phyloP scores from a whole-genome alignment of 345 rosid species.

The Acer campestre region DNA sequence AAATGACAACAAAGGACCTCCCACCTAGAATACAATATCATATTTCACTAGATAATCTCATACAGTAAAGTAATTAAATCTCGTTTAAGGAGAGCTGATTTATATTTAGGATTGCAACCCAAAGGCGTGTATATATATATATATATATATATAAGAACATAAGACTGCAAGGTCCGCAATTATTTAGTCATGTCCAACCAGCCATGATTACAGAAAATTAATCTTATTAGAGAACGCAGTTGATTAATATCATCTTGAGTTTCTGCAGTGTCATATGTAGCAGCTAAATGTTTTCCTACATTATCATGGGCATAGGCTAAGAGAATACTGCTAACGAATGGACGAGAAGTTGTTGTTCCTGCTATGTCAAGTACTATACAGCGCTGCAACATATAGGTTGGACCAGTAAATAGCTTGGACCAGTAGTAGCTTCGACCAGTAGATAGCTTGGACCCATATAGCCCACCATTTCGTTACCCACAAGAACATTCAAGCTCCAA shows the following conservation, averaged over 20 bases:
- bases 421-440: too few species aligned
- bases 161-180: neutral
- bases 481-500: neutral
- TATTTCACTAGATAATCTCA: too few species aligned
- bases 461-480: neutral
- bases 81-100: neutral
- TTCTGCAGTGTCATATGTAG: slow-evolving; percentile 52
- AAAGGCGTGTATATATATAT: neutral
- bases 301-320: slow-evolving; percentile 56
- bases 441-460: neutral
- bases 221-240: slow-evolving; percentile 48
- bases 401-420: neutral
- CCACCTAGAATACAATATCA: too few species aligned
- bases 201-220: neutral
- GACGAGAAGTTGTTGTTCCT: slow-evolving; percentile 58
- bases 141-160: neutral
- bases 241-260: slow-evolving; percentile 48
- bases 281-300: slow-evolving; percentile 50
- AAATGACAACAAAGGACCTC: too few species aligned
- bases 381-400: slow-evolving; percentile 34
- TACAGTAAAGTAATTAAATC: too few species aligned
- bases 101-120: neutral
- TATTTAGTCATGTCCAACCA: neutral
- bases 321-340: slow-evolving; percentile 57
- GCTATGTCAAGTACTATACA: slow-evolving; percentile 54